phyloP scores from a whole-genome alignment of 164 flowering plant genomes.

The Magnolia officinalis region DNA sequence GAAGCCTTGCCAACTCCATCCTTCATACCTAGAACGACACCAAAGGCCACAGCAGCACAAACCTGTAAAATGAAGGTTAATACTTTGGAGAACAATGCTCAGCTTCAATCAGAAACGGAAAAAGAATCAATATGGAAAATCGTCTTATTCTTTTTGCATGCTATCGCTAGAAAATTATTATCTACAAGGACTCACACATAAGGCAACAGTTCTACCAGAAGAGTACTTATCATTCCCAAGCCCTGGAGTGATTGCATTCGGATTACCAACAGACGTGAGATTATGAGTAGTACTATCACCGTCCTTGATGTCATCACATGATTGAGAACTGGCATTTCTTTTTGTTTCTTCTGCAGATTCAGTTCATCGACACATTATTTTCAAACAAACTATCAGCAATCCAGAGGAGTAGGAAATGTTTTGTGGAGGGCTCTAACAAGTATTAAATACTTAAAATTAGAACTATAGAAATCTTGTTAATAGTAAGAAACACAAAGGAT shows the following conservation, averaged over 20 bases:
- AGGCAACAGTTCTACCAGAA: constrained; percentile 60
- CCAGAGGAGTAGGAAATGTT: constrained; percentile 28
- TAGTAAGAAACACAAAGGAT: neutral
- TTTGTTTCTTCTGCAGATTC: constrained; percentile 42
- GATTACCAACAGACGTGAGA: constrained; percentile 17
- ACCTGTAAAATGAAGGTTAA: constrained; percentile 42
- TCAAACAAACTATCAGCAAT: constrained; percentile 25
- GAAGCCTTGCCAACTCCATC: constrained; percentile 86
- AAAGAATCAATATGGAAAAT: constrained; percentile 6
- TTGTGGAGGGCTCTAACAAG: constrained; percentile 25
- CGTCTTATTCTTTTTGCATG: neutral
- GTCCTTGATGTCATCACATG: constrained; percentile 20
- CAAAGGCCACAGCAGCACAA: constrained; percentile 75
- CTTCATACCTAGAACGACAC: constrained; percentile 74
- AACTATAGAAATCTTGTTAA: constrained; percentile 4
- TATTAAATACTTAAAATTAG: constrained; percentile 22
- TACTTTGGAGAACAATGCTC: neutral
- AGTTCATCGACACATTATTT: constrained; percentile 33
- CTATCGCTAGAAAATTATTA: neutral
- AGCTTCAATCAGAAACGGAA: neutral
- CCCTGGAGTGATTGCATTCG: constrained; percentile 21
- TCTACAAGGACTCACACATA: constrained; percentile 50
- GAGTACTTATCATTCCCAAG: constrained; percentile 27
- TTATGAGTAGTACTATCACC: constrained; percentile 16
- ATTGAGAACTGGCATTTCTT: constrained; percentile 23